These are phyloP conservation scores for Cicer pinnatifidum DNA, from an alignment of 306 rosid genomes.

Conservation along the genomic window DNA sequence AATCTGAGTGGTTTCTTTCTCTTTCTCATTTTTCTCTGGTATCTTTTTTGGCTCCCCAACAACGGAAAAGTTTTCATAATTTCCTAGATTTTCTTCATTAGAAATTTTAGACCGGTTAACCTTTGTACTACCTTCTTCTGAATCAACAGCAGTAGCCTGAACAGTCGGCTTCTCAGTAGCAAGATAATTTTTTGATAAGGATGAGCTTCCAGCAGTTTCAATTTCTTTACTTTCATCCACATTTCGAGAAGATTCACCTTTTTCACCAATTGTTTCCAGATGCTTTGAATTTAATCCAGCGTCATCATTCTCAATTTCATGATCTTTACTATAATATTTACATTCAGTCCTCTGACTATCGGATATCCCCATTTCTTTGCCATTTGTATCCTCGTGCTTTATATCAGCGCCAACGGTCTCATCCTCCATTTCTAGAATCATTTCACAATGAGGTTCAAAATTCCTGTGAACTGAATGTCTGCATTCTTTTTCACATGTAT, in stretches of 20 bases:
- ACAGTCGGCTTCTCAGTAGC: constrained; percentile 44
- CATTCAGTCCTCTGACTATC: constrained; percentile 36
- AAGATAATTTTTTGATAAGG: constrained; percentile 4
- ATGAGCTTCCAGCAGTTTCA: constrained; percentile 27
- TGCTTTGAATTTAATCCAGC: constrained; percentile 43
- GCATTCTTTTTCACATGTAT: constrained; percentile 36
- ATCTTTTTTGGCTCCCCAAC: constrained; percentile 51
- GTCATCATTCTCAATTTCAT: background rate
- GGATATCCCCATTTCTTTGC: constrained; percentile 29
- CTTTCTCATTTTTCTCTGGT: constrained; percentile 17
- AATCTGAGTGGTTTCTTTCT: constrained; percentile 31
- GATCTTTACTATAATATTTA: constrained; percentile 41
- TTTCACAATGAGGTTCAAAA: constrained; percentile 44
- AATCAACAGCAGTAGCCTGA: constrained; percentile 45
- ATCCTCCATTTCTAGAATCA: constrained; percentile 40
- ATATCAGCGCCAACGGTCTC: constrained; percentile 37
- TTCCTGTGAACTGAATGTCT: constrained; percentile 33
- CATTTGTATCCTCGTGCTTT: constrained; percentile 32
- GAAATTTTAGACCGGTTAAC: constrained; percentile 46
- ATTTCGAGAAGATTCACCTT: constrained; percentile 49
- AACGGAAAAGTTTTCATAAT: constrained; percentile 41
- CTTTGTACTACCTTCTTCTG: constrained; percentile 35
- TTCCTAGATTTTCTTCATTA: constrained; percentile 44
- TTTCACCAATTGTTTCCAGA: constrained; percentile 44
- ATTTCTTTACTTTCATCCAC: background rate